Evolutionary conservation across 176 grass and related monocot genomes (phyloP), one percentile per base, ranked within the genome.

Genomic region (Oryza nivara): DNA sequence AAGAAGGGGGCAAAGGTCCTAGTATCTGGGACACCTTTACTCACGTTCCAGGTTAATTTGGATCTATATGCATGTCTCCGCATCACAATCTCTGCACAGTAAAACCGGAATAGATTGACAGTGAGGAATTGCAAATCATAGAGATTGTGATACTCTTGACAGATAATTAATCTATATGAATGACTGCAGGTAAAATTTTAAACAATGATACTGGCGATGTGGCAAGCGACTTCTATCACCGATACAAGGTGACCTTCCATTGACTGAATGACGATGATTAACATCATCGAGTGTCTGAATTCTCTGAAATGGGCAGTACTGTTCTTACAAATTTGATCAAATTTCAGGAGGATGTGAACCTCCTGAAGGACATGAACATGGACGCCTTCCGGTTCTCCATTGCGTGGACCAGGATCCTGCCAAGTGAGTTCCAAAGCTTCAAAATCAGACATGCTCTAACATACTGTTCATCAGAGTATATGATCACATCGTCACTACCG

Each of bases 1-100:
- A 54, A 8, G 92, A 68, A 68, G 88, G 83, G 17, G 92, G 88
- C 17, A 75, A 71, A 22, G 86, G 86, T 0, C 92, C 86, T 45
- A 91, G 82, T 26, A 76, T 91, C 40, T 94, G 92, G 92, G 88
- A 91, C 73, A 91, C 86, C 22, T 90, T 91, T 70, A 86, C 78
- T 49, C 92, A 91, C 19, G 41, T 48, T 54, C 69, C 89, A 84
- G 88, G 92, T 87, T 26, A 54, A 19, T 54, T 60, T 38, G 36
- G 36, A 5, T 38, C 5, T 38, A 38, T 36, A 36, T 38, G 36
- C 36, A 38, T 38, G 4, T 38, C 36, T 38, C 36, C 0, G 0
- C 36, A 6, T 1, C 36, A 38, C 36, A 6, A 38, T 38, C 36
- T 38, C 36, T 7, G 36, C 36, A 38, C 36, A 38, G 5, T 6